Percentiles rank a stretch among this genome's conserved stretches.
Evolutionary conservation across 805 yeast genomes (phyloP).

Genomic region (Zygosaccharomyces siamensis): DNA sequence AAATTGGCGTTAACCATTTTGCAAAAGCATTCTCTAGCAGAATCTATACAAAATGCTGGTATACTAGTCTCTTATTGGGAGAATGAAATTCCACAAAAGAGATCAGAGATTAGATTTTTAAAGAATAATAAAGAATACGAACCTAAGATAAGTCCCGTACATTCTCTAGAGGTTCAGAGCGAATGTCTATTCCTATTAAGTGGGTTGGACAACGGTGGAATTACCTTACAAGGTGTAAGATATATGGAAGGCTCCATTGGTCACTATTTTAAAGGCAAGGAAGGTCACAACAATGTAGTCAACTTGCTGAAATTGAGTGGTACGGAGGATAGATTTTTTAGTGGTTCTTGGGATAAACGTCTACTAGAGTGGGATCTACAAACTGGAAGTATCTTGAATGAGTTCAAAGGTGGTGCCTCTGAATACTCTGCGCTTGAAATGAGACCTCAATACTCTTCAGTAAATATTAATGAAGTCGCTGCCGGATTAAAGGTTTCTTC

Average conservation of each 20-base stretch:
- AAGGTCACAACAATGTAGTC: conserved; percentile 65
- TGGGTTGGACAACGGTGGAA: conserved; percentile 83
- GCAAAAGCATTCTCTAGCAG: conserved; percentile 84
- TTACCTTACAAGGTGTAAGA: conserved; percentile 74
- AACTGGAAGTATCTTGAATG: conserved; percentile 51
- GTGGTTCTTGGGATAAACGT: conserved; percentile 89
- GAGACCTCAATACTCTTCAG: conserved; percentile 52
- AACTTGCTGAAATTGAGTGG: conserved; percentile 62
- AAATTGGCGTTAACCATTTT: conserved; percentile 83
- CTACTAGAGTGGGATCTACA: conserved; percentile 82
- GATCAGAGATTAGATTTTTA: conserved; percentile 35
- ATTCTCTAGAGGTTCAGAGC: conserved; percentile 76
- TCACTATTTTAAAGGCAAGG: conserved; percentile 56
- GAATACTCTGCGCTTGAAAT: conserved; percentile 75
- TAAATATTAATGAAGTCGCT: conserved; percentile 36
- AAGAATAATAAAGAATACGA: conserved; percentile 38
- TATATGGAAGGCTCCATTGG: conserved; percentile 77
- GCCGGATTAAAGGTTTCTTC: conserved; percentile 17
- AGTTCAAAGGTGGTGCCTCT: conserved; percentile 58
- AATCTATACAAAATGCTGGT: conserved; percentile 81
- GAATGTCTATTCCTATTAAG: conserved; percentile 80
- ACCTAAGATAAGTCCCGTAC: conserved; percentile 76
- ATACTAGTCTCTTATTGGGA: conserved; percentile 87
- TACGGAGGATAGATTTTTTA: conserved; percentile 57
- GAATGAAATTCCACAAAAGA: conserved; percentile 79